These are phyloP conservation scores for Ballota nigra DNA, from an alignment of 257 asterid species.

Conservation along the genomic window DNA sequence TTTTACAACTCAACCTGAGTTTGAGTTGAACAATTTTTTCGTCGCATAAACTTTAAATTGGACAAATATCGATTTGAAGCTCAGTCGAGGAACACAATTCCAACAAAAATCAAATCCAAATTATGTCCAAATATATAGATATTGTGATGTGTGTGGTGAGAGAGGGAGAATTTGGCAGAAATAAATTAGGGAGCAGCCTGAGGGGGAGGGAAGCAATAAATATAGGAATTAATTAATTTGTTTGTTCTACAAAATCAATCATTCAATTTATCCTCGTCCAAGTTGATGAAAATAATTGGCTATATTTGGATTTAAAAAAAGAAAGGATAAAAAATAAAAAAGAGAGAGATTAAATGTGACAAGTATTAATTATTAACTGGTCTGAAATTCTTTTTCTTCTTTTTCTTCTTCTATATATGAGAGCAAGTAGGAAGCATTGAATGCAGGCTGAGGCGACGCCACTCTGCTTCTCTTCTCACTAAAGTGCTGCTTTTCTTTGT, in stretches of 20 bases:
- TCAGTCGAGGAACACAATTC: no score
- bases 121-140: neutral
- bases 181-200: slow-evolving; percentile 27
- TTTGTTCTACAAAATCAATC: slow-evolving; percentile 31
- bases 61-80: no score
- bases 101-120: no score
- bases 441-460: slow-evolving; percentile 56
- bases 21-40: no score
- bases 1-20: no score
- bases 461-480: slow-evolving; percentile 17
- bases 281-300: slow-evolving; percentile 31
- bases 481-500: slow-evolving; percentile 19
- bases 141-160: neutral
- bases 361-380: neutral
- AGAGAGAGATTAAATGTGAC: no score
- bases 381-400: slow-evolving; percentile 25
- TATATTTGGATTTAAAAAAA: slow-evolving; percentile 7
- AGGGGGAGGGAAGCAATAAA: slow-evolving; percentile 47
- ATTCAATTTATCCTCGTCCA: slow-evolving; percentile 53
- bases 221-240: slow-evolving; percentile 21
- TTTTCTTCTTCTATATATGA: slow-evolving; percentile 13
- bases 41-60: no score
- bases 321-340: neutral
- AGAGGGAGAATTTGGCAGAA: neutral
- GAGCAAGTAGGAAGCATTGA: slow-evolving; percentile 36